Percentiles rank a stretch among this genome's conserved stretches.
Evolutionary conservation across 306 rosid species (phyloP).

Genomic region (Cucumis cinereus): DNA sequence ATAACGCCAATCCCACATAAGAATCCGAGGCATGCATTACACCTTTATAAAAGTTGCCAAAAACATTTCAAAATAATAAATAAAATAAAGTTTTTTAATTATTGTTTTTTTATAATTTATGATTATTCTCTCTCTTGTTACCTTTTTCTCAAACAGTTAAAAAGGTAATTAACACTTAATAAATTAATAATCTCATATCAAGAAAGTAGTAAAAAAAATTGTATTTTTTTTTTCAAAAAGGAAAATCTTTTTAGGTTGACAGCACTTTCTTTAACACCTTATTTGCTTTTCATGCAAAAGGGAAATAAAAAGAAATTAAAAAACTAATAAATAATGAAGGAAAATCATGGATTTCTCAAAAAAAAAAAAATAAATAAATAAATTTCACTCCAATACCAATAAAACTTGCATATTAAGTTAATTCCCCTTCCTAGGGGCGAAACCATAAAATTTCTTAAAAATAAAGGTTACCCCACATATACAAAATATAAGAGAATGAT

Average conservation of each 20-base stretch:
- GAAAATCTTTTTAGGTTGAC: neutral
- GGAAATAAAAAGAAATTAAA: neutral
- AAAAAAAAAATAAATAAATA: too few relatives aligned
- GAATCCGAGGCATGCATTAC: conserved; percentile 4
- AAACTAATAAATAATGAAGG: neutral
- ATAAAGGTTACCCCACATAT: neutral
- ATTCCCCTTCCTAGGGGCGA: neutral
- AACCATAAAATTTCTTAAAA: neutral
- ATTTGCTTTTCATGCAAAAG: conserved; percentile 1
- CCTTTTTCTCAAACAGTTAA: conserved; percentile 1
- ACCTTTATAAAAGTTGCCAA: neutral
- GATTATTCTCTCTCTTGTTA: neutral
- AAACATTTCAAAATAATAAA: neutral
- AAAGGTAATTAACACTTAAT: neutral
- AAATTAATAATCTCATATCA: neutral
- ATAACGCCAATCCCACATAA: neutral
- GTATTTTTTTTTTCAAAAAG: neutral
- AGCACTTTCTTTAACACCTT: neutral
- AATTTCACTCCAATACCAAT: neutral
- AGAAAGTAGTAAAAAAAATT: neutral
- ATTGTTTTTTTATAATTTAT: neutral
- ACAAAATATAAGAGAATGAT: neutral
- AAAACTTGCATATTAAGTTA: neutral
- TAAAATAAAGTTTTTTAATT: neutral
- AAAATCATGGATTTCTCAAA: neutral